Evolutionary conservation across 495 filamentous ascomycete species (phyloP), one percentile per base, ranked within the genome.

Genomic region (Aspergillus egyptiacus): DNA sequence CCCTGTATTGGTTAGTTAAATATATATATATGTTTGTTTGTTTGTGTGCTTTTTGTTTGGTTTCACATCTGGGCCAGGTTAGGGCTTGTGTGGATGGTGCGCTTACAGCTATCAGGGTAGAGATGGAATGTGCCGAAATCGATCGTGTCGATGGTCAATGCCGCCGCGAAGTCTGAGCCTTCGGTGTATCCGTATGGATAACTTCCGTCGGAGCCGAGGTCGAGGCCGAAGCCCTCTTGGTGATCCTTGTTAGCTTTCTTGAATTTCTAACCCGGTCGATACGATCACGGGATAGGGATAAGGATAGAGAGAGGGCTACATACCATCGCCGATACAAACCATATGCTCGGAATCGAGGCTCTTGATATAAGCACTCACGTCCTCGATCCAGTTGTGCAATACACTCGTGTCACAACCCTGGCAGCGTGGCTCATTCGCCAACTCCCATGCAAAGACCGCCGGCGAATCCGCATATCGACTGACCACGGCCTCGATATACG

Each of bases 391-490:
- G n/a, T 79, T 64, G 33, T 71, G 78, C 48, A 87, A 71, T 10
- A 81, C 70, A 7, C 70, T 67, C 0, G 80, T 72, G 14, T 60
- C 63, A 55, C 83, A 87, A 11, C 74, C 80, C 17, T 74, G 72
- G 68, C 84, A 86, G 38, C 82, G 72, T 7, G 82, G 78, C 66
- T 87, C 85, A 60, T 88, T 89, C n/a, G 72, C 77, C 13, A 87
- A 66, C 56, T 87, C 83, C 84, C 85, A 88, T 0, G 81, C 77
- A 60, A 87, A 82, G 46, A 87, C 69, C 2, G 84, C 79, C 0
- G 72, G 45, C 1, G 74, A 79, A 30, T 63, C 67, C 11, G 53
- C 63, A 58, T 86, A 87, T 7, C 83, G 75, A 22, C 61, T 65
- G 0, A 90, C 71, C 6, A 88, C 74, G 4, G 80, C 70, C 35